Evolutionary conservation across 2,329 filamentous ascomycete genomes (phyloP), one percentile per base, ranked within the genome.

Genomic region (Leptographium lundbergii): DNA sequence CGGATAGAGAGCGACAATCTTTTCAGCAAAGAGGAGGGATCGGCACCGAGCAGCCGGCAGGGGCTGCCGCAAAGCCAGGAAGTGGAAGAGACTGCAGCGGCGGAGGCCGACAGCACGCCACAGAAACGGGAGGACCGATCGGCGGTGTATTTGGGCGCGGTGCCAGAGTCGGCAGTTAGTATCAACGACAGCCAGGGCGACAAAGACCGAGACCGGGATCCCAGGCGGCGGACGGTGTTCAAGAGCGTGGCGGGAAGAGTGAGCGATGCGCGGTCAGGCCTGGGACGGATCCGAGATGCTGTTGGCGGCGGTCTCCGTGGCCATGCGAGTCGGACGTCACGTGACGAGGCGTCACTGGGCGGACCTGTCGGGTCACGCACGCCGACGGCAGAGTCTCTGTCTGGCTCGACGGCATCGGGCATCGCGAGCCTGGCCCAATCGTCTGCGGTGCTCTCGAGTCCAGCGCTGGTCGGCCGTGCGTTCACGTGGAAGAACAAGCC

Each of bases 271-370:
- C 85, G 87, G 54, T 90, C 87, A 59, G 90, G 91, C 0, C 79
- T 96, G 59, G 88, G 88, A 1, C 85, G 89, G 42, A 91, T 96
- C 69, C 91, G 91, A 67, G 90, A 92, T 68, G 89, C 85, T 3
- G 87, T 96, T 42, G 88, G 89, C 1, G 77, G 77, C 17, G 74
- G 73, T 14, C 57, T 77, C n/a, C 76, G 77, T 63, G 78, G 80
- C 1, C 81, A 86, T 61, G 66, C 68, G 54, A 77, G 71, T 63
- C 77, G 79, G 17, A 75, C 76, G n/a, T 84, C 81, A 4, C 81
- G 75, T 64, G 82, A 86, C 58, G 81, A 82, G n/a, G 70, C 70
- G 39, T 65, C 69, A 25, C 22, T 22, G 19, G n/a, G 22, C 19
- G 57, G 4, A 4, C 14, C 14, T 10, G 32, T 48, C 9, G 76